Percentiles rank a stretch among this genome's conserved stretches.
Conservation (phyloP, 345 rosid species). For the Salix exigua region DNA sequence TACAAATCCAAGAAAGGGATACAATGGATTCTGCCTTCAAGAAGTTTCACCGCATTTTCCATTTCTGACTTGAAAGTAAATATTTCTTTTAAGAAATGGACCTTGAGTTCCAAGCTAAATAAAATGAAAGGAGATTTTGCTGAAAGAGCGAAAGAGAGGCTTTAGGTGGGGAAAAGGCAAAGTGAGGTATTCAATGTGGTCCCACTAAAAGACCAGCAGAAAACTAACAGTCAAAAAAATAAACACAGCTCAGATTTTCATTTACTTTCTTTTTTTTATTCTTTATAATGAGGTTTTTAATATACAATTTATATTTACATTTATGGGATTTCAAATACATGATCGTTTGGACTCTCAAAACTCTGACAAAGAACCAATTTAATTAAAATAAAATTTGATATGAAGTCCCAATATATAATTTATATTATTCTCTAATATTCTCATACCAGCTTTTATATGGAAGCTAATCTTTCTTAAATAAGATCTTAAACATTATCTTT, state of each 20-base stretch:
- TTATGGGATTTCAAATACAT: too few relatives aligned
- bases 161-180: not conserved
- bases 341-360: too few relatives aligned
- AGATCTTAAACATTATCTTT: too few relatives aligned
- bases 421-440: too few relatives aligned
- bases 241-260: conserved; percentile 15
- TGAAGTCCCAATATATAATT: too few relatives aligned
- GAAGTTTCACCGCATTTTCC: conserved; percentile 9
- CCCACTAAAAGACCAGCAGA: conserved; percentile 26
- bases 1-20: not conserved
- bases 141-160: conserved; percentile 13
- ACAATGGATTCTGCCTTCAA: not conserved
- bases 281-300: too few relatives aligned
- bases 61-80: not conserved
- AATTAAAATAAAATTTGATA: too few relatives aligned
- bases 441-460: too few relatives aligned
- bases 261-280: not conserved
- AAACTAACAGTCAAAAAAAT: conserved; percentile 3
- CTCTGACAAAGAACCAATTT: too few relatives aligned
- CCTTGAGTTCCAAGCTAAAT: not conserved
- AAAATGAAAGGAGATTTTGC: not conserved
- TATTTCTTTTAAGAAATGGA: not conserved
- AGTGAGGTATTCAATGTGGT: not conserved
- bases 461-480: too few relatives aligned
- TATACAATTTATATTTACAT: too few relatives aligned